Conservation (phyloP, 225 moss, liverwort and hornwort genomes). For the Polytrichum formosum region DNA sequence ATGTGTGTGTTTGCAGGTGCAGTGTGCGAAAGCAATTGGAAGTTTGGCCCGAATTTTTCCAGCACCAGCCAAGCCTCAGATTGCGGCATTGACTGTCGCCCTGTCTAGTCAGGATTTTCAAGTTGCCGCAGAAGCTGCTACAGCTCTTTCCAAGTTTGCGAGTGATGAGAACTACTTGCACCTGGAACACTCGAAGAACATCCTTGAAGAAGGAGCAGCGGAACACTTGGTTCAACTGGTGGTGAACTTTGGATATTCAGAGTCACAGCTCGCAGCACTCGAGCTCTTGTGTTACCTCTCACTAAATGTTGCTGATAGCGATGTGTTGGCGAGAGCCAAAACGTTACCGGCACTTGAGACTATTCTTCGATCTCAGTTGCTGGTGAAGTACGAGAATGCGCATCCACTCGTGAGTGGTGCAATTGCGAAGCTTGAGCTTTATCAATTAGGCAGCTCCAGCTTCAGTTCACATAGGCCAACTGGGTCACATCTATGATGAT, state of each 20-base stretch:
- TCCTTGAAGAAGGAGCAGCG: background rate
- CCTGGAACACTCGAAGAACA: constrained; percentile 13
- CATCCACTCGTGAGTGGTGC: constrained; percentile 2
- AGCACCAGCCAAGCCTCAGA: constrained; percentile 10
- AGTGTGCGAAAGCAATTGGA: constrained; percentile 4
- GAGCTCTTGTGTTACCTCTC: constrained; percentile 6
- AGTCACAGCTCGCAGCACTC: constrained; percentile 2
- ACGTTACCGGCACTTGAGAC: background rate
- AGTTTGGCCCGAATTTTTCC: constrained; percentile 9
- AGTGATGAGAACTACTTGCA: constrained; percentile 6
- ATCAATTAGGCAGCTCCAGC: constrained; percentile 9
- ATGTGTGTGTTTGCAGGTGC: constrained; percentile 4
- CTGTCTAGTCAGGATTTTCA: background rate
- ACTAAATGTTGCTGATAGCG: background rate
- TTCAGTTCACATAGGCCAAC: background rate
- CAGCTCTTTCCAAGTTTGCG: constrained; percentile 2
- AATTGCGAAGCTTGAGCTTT: constrained; percentile 10
- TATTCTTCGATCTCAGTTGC: constrained; percentile 5
- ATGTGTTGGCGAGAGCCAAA: background rate
- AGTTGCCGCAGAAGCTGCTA: constrained; percentile 2
- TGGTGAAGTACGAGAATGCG: constrained; percentile 2
- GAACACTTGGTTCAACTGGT: constrained; percentile 10
- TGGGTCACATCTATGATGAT: background rate
- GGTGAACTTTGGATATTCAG: constrained; percentile 8
- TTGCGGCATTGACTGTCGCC: background rate